phyloP scores from a whole-genome alignment of 2,329 filamentous ascomycete species.

The Colletotrichum sp. region DNA sequence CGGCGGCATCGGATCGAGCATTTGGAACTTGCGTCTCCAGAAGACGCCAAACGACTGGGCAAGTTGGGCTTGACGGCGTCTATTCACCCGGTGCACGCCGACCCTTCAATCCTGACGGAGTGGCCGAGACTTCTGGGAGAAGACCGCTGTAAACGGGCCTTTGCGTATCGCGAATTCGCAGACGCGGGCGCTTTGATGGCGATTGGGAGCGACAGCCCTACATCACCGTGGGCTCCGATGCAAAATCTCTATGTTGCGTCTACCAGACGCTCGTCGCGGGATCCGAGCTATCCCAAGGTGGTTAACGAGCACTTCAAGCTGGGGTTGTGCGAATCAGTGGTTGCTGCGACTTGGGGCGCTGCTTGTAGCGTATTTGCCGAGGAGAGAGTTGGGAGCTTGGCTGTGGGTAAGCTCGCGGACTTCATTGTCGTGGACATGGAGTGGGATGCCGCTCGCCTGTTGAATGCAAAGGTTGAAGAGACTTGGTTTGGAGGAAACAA shows the following conservation, averaged over 20 bases:
- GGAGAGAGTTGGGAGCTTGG: constrained; percentile 54
- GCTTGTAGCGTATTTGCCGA: constrained; percentile 66
- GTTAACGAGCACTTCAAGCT: constrained; percentile 61
- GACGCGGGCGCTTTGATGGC: constrained; percentile 59
- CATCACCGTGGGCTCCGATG: constrained; percentile 59
- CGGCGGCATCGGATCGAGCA: constrained; percentile 69
- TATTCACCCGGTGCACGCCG: constrained; percentile 62
- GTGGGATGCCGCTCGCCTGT: constrained; percentile 50
- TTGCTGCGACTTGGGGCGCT: constrained; percentile 58
- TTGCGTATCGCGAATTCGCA: constrained; percentile 67
- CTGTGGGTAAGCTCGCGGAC: constrained; percentile 59
- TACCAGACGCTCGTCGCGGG: constrained; percentile 58
- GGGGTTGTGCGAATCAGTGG: constrained; percentile 56
- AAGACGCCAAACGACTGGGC: constrained; percentile 62
- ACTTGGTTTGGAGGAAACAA: constrained; percentile 58
- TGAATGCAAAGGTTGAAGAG: constrained; percentile 50
- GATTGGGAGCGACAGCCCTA: constrained; percentile 64
- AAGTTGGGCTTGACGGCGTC: constrained; percentile 64
- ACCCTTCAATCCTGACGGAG: constrained; percentile 64
- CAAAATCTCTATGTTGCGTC: constrained; percentile 65
- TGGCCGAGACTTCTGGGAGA: constrained; percentile 64
- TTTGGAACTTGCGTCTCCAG: constrained; percentile 60
- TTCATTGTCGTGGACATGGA: constrained; percentile 58
- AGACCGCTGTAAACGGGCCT: constrained; percentile 60
- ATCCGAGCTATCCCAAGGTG: constrained; percentile 43